Conservation (phyloP, 2,329 filamentous ascomycete species). For the Sphaerulina vaccinii region DNA sequence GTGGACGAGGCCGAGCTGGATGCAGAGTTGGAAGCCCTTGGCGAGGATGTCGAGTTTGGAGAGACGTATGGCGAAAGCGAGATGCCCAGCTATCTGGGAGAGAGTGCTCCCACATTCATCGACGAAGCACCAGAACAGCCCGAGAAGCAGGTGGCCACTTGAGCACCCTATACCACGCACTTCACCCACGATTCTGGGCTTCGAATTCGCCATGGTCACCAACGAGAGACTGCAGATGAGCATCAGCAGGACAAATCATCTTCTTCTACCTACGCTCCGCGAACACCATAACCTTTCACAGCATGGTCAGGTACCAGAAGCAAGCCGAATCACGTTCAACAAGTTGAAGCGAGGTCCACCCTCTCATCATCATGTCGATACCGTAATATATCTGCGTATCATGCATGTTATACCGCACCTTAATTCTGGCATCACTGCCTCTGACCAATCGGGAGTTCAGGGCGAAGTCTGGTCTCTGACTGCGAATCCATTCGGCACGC, state of each 20-base stretch:
- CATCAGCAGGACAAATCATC: no score
- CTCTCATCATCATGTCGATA: not conserved
- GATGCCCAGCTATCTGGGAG: constrained; percentile 82
- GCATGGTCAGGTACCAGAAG: no score
- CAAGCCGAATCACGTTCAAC: not conserved
- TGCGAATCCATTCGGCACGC: constrained; percentile 3
- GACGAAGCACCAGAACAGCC: constrained; percentile 71
- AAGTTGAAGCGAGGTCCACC: not conserved
- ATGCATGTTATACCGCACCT: not conserved
- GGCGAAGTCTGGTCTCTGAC: constrained; percentile 13
- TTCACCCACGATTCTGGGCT: no score
- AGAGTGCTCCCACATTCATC: constrained; percentile 79
- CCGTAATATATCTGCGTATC: constrained; percentile 7
- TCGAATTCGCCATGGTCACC: not conserved
- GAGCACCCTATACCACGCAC: constrained; percentile 4
- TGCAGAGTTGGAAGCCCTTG: constrained; percentile 90
- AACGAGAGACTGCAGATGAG: no score
- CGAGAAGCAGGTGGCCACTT: constrained; percentile 35
- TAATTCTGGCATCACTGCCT: not conserved
- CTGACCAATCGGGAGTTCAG: not conserved
- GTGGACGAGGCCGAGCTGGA: constrained; percentile 96
- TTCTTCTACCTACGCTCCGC: no score
- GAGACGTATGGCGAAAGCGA: constrained; percentile 56
- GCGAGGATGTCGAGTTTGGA: constrained; percentile 90
- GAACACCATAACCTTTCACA: no score